Conservation (phyloP, 2,329 filamentous ascomycete genomes). For the Aaosphaeria pasadenensis region DNA sequence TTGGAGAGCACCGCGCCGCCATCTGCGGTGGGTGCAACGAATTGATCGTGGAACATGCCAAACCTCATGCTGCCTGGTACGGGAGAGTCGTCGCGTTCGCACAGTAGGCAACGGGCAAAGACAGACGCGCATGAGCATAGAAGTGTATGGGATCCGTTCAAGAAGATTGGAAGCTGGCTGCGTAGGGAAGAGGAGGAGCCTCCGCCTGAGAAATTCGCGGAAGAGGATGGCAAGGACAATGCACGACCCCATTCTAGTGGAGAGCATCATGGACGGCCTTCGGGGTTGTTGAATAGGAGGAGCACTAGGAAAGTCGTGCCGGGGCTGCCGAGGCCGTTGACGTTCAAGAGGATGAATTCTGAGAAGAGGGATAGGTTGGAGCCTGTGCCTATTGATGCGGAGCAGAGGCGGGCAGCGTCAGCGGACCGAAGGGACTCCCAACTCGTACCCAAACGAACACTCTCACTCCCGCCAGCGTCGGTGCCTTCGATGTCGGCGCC, state of each 20-base stretch:
- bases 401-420: slow-evolving; percentile 73
- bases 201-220: slow-evolving; percentile 5
- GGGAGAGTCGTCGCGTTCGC: slow-evolving; percentile 23
- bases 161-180: slow-evolving; percentile 41
- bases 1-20: neutral
- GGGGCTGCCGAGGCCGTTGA: slow-evolving; percentile 71
- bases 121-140: slow-evolving; percentile 32
- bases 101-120: slow-evolving; percentile 31
- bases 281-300: slow-evolving; percentile 23
- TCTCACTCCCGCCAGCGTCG: slow-evolving; percentile 37
- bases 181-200: slow-evolving; percentile 37
- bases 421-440: slow-evolving; percentile 66
- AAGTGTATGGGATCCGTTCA: slow-evolving; percentile 37
- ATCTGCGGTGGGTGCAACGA: slow-evolving; percentile 1
- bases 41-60: slow-evolving; percentile 18
- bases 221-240: slow-evolving; percentile 31
- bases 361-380: slow-evolving; percentile 73
- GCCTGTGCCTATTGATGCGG: slow-evolving; percentile 60
- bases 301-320: slow-evolving; percentile 64
- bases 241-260: slow-evolving; percentile 32
- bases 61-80: slow-evolving; percentile 21
- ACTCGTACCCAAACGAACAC: slow-evolving; percentile 41
- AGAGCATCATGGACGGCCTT: slow-evolving; percentile 15
- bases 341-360: slow-evolving; percentile 79
- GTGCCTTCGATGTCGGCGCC: slow-evolving; percentile 39